These are phyloP conservation scores for Eimeria tenella DNA, from an alignment of 169 alveolate genomes.

Conservation along the genomic window DNA sequence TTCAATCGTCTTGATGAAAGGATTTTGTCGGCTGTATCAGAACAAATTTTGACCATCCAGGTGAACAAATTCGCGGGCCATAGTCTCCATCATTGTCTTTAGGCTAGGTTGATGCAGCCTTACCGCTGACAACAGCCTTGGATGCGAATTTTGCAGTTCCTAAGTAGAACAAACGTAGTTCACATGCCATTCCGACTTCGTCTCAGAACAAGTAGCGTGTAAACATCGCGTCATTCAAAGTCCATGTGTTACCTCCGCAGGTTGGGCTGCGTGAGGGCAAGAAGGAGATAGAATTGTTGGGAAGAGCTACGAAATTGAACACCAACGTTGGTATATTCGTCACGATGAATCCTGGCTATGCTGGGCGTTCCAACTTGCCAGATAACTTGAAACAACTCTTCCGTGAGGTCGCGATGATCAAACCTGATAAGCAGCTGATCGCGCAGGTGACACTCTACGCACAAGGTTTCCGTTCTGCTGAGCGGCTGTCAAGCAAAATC, in stretches of 20 bases:
- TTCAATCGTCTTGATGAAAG: conserved; percentile 96
- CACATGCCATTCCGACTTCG: too few relatives aligned
- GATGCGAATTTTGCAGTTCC: too few relatives aligned
- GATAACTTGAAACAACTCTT: conserved; percentile 96
- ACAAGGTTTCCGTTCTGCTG: conserved; percentile 88
- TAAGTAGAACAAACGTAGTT: too few relatives aligned
- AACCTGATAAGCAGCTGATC: conserved; percentile 96
- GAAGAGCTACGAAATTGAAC: conserved; percentile 90
- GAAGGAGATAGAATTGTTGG: conserved; percentile 75
- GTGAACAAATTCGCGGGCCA: not conserved
- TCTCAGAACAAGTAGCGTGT: too few relatives aligned
- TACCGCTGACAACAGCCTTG: too few relatives aligned
- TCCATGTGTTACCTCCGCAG: not conserved
- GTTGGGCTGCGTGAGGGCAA: conserved; percentile 71
- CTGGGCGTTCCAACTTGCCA: conserved; percentile 97
- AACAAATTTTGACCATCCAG: conserved; percentile 92
- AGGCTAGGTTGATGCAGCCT: too few relatives aligned
- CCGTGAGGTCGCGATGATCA: conserved; percentile 97
- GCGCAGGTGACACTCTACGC: conserved; percentile 85
- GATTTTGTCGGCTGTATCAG: conserved; percentile 95
- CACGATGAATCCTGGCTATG: conserved; percentile 97
- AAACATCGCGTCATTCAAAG: too few relatives aligned
- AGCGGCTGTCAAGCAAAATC: conserved; percentile 94
- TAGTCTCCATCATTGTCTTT: not conserved
- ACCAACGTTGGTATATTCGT: conserved; percentile 96